Conservation (phyloP, 257 asterid species). For the Nicotiana obtusifolia region DNA sequence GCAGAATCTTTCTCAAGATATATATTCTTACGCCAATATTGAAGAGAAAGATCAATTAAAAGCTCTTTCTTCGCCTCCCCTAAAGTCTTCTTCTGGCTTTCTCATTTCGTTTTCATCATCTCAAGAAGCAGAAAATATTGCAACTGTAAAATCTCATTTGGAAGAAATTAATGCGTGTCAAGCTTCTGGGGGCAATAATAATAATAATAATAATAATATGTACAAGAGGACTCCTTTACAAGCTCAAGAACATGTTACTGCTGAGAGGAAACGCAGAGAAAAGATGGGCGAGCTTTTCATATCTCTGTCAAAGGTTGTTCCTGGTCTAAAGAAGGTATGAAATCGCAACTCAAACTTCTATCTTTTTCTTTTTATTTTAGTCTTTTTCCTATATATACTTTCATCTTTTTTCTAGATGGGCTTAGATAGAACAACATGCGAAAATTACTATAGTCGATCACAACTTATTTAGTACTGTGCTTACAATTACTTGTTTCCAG, state of each 20-base stretch:
- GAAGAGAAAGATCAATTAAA: not conserved
- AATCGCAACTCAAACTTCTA: not conserved
- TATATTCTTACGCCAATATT: not conserved
- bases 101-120: not conserved
- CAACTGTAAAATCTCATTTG: not conserved
- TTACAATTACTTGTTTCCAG: too few species aligned
- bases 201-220: not conserved
- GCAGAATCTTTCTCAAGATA: not conserved
- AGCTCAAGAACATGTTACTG: conserved; percentile 51
- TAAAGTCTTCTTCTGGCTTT: not conserved
- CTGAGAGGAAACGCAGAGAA: conserved; percentile 61
- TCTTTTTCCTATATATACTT: not conserved
- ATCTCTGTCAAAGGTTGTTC: conserved; percentile 47
- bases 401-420: too few species aligned
- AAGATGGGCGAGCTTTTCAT: conserved; percentile 51
- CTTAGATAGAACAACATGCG: not conserved
- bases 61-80: not conserved
- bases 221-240: conserved; percentile 30
- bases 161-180: not conserved
- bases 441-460: not conserved
- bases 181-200: not conserved
- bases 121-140: not conserved
- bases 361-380: not conserved
- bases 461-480: not conserved
- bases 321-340: conserved; percentile 61